Base-by-base conservation (phyloP, 2,329 filamentous ascomycete species). In the Scedosporium minutisporum region DNA sequence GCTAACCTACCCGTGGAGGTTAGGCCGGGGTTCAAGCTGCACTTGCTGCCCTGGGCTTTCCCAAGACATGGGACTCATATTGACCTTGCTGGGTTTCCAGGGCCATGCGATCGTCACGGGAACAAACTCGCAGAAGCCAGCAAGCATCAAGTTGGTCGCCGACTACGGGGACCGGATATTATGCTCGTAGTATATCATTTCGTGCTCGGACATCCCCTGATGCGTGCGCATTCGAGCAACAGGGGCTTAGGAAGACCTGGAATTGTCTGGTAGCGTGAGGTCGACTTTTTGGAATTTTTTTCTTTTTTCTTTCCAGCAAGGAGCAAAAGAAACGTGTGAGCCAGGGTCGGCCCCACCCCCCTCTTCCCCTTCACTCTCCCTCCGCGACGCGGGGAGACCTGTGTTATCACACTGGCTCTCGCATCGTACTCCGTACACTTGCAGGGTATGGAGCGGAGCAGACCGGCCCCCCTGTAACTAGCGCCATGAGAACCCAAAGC, bases 121-220 rank as follows among this genome's bases (percentile, higher is more conserved):
- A 48, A 48, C 44, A 21, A 21, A 48, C 44, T 21, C 44, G 44
- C 44, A 48, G 44, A 21, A 48, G 18, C 14, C 16, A 18, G 42
- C 16, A 48, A 48, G 18, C 16, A 48, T 16, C n/a, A 48, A 48
- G 16, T 3, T 18, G n/a, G n/a, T 48, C 18, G 44, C 16, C 44
- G 44, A n/a, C 44, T 21, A 48, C n/a, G 44, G 44, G n/a, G 44
- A 21, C 44, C 44, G 44, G 18, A 55, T 55, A 38, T 38, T 38
- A 38, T 38, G 12, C 33, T 38, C 33, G 33, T 38, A 38, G 33
- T 38, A 55, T 14, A 55, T 18, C 51, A 27, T 27, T 23, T 23
- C 18, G 51, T 55, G 51, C 51, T 55, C 51, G 51, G 51, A 55
- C 51, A 55, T 55, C 51, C 51, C 51, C 51, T 55, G 51, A 55